Conservation (phyloP, 768 basidiomycete genomes). For the Lyophyllum semitale region DNA sequence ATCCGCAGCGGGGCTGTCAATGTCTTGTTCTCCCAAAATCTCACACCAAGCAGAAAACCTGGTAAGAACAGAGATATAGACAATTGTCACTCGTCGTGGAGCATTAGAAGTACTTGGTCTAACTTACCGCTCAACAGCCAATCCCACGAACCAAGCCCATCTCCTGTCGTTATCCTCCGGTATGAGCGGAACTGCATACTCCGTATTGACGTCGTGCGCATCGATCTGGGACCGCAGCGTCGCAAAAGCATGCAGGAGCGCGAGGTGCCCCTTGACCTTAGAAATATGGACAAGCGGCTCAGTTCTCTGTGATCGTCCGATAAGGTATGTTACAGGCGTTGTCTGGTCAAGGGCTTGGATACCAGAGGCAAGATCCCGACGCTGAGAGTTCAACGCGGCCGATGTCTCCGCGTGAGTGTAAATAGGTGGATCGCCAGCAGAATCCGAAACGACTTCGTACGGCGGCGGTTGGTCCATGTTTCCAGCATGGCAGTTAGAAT, state of each 20-base stretch:
- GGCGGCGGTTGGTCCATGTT: too few species aligned
- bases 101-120: slow-evolving; percentile 24
- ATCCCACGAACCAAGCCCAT: slow-evolving; percentile 38
- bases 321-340: background rate
- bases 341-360: too few species aligned
- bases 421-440: too few species aligned
- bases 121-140: slow-evolving; percentile 37
- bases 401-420: too few species aligned
- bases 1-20: slow-evolving; percentile 6
- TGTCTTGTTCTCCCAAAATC: slow-evolving; percentile 4
- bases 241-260: slow-evolving; percentile 33
- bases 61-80: background rate
- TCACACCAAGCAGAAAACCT: slow-evolving; percentile 8
- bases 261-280: slow-evolving; percentile 30
- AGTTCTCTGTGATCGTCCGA: background rate
- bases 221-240: slow-evolving; percentile 28
- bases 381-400: too few species aligned
- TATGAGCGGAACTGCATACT: slow-evolving; percentile 12
- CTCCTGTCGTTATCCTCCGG: slow-evolving; percentile 24
- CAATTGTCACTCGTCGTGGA: background rate
- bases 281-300: background rate
- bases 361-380: too few species aligned
- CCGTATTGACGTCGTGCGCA: background rate
- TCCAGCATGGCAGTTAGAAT: too few species aligned
- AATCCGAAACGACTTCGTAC: too few species aligned